phyloP scores from a whole-genome alignment of 208 protist genomes.

The Novymonas esmeraldas region DNA sequence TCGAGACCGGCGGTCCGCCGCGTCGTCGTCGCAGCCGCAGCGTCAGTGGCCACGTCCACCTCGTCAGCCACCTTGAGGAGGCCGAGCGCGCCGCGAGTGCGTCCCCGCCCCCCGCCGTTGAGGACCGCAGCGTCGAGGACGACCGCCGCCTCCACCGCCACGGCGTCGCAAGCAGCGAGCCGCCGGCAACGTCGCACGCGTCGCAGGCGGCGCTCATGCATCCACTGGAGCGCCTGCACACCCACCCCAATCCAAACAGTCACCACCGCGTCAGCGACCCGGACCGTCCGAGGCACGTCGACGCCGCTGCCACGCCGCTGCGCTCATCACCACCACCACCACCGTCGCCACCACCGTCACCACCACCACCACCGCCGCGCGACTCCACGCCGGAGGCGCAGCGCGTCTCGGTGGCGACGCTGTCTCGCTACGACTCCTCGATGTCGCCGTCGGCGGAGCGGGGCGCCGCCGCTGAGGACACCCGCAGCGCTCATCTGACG shows the following conservation, averaged over 20 bases:
- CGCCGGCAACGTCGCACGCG: neutral
- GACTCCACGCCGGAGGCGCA: neutral
- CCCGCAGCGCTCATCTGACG: neutral
- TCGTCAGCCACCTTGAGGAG: neutral
- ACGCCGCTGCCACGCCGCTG: too few relatives aligned
- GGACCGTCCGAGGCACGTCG: too few relatives aligned
- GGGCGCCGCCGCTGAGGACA: neutral
- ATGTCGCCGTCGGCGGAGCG: neutral
- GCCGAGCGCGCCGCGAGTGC: neutral
- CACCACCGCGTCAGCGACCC: neutral
- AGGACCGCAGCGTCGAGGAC: neutral
- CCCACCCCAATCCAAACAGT: neutral
- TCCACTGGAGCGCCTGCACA: slow-evolving; percentile 3
- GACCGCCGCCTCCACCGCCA: neutral
- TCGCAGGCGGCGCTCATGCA: neutral
- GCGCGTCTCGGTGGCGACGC: neutral
- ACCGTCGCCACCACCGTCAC: too few relatives aligned
- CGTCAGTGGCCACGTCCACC: neutral
- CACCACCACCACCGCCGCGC: neutral
- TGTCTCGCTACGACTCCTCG: neutral
- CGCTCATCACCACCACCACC: too few relatives aligned
- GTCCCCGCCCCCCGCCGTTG: too few relatives aligned
- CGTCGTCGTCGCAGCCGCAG: slow-evolving; percentile 10
- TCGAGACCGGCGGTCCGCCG: neutral
- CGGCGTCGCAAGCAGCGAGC: neutral